These are phyloP conservation scores for Salvia splendens DNA, from an alignment of 257 asterid species.

Conservation along the genomic window DNA sequence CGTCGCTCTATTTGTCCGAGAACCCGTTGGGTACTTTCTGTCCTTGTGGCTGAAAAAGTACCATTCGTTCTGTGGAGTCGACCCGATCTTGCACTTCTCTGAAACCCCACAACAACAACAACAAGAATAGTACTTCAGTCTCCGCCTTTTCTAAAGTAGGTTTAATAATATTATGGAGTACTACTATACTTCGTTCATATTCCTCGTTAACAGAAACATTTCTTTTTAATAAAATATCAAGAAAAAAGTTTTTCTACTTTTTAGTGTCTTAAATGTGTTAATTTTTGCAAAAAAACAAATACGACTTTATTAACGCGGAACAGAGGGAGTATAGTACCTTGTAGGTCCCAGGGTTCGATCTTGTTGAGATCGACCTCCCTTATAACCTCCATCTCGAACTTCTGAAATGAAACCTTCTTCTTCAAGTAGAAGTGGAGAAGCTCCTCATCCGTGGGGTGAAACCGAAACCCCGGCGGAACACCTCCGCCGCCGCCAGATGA, in stretches of 20 bases:
- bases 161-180: no score
- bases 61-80: constrained; percentile 91
- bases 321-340: constrained; percentile 48
- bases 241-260: no score
- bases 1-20: constrained; percentile 83
- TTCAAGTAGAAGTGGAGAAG: constrained; percentile 84
- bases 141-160: no score
- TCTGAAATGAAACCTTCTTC: constrained; percentile 79
- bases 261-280: no score
- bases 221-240: no score
- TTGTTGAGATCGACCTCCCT: constrained; percentile 86
- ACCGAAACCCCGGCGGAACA: constrained; percentile 92
- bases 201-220: no score
- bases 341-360: constrained; percentile 92
- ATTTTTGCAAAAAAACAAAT: no score
- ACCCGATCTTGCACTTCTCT: constrained; percentile 86
- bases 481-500: constrained; percentile 59
- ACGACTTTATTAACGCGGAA: no score
- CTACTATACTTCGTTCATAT: no score
- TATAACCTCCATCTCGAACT: constrained; percentile 92
- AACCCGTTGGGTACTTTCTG: constrained; percentile 88
- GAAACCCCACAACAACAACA: background rate
- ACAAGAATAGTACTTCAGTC: no score
- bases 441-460: constrained; percentile 95
- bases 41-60: constrained; percentile 96